Percentiles rank a stretch among this genome's conserved stretches.
Evolutionary conservation across 805 yeast genomes (phyloP).

Genomic region (Pichia rugopelliculosa): DNA sequence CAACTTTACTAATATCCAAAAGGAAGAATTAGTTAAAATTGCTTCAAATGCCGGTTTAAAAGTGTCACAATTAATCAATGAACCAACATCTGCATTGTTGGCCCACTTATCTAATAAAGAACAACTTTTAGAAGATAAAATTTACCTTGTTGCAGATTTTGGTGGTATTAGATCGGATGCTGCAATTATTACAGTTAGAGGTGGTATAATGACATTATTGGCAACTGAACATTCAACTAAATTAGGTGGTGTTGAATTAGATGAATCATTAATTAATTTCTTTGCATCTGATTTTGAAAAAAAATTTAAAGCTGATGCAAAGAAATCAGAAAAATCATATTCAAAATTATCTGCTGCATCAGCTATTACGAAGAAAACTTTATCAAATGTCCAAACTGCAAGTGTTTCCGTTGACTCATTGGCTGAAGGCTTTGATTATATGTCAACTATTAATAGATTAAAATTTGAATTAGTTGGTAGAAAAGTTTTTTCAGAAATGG

Average conservation of each 20-base stretch:
- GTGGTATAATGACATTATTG: constrained; percentile 84
- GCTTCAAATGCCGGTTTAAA: constrained; percentile 67
- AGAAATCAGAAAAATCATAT: constrained; percentile 70
- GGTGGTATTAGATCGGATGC: constrained; percentile 96
- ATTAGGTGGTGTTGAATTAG: constrained; percentile 86
- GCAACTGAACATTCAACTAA: constrained; percentile 76
- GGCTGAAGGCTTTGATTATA: constrained; percentile 91
- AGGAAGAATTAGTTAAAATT: constrained; percentile 50
- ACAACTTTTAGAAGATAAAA: constrained; percentile 52
- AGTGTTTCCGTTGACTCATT: constrained; percentile 91
- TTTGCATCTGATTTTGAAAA: constrained; percentile 93
- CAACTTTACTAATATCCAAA: constrained; percentile 70
- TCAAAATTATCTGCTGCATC: constrained; percentile 86
- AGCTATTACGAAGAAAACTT: constrained; percentile 79
- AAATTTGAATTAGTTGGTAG: constrained; percentile 86
- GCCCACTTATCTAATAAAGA: constrained; percentile 61
- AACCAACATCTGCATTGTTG: constrained; percentile 85
- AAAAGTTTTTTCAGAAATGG: constrained; percentile 66
- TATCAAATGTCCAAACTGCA: constrained; percentile 81
- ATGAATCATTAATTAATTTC: constrained; percentile 68
- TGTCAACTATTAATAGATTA: constrained; percentile 86
- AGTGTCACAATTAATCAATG: constrained; percentile 82
- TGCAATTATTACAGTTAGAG: constrained; percentile 87
- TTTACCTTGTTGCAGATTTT: constrained; percentile 89
- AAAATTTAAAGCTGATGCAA: constrained; percentile 75